These are phyloP conservation scores for Tolypocladium album DNA, from an alignment of 2,329 filamentous ascomycete species.

Conservation along the genomic window DNA sequence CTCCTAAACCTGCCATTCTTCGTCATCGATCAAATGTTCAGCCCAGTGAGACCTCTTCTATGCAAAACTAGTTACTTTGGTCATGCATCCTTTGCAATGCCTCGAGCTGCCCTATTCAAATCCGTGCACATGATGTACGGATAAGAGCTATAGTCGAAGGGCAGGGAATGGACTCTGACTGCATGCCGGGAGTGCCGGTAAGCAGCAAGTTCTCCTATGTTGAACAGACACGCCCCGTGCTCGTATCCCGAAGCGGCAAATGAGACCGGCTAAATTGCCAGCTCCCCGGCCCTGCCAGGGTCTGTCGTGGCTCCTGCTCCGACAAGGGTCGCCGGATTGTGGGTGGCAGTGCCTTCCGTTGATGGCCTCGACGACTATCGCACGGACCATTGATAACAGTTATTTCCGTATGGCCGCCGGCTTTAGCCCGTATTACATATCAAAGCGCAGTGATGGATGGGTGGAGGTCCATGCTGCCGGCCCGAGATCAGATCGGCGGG, in stretches of 20 bases:
- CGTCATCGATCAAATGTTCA: no score
- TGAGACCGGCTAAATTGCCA: background rate
- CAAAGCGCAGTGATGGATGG: background rate
- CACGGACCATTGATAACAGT: background rate
- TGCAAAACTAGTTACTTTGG: background rate
- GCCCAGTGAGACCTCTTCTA: no score
- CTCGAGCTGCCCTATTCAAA: background rate
- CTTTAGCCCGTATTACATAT: background rate
- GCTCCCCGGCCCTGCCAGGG: background rate
- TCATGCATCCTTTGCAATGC: background rate
- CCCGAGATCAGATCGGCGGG: background rate
- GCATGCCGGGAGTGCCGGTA: background rate
- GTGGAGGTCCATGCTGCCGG: background rate
- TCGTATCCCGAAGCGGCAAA: background rate
- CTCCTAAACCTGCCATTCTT: no score
- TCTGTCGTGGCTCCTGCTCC: background rate
- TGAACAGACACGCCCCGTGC: background rate
- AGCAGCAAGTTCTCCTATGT: background rate
- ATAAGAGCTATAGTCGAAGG: background rate
- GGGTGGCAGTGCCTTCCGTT: background rate
- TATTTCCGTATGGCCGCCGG: background rate
- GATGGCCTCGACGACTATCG: background rate
- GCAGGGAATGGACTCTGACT: background rate
- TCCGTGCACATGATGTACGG: background rate
- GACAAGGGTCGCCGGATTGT: background rate